Evolutionary conservation across 176 grass and related monocot species (phyloP).

Genomic region (Eleusine coracana): DNA sequence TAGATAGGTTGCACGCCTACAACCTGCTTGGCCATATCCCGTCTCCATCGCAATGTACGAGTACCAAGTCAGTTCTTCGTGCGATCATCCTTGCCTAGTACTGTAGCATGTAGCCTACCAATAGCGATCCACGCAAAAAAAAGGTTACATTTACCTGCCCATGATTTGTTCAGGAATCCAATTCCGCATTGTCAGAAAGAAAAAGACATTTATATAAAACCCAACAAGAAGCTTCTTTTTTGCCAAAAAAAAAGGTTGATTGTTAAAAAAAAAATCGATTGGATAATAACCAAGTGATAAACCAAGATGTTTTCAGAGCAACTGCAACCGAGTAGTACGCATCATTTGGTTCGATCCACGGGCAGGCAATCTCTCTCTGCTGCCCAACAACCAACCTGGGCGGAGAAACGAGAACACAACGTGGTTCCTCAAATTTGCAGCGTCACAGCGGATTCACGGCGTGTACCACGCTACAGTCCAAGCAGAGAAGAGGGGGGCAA

Average conservation of each 20-base stretch:
- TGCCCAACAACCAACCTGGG: not conserved
- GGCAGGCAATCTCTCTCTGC: not conserved
- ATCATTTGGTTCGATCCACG: not conserved
- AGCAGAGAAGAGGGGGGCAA: not conserved
- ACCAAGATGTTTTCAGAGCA: too few relatives aligned
- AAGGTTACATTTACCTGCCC: too few relatives aligned
- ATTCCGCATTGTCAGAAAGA: too few relatives aligned
- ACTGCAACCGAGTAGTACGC: too few relatives aligned
- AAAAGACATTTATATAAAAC: too few relatives aligned
- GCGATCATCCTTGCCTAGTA: not conserved
- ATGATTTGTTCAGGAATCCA: too few relatives aligned
- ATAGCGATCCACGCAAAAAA: not conserved
- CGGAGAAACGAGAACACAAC: not conserved
- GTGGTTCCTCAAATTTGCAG: not conserved
- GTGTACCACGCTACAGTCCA: conserved; percentile 1
- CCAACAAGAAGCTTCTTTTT: too few relatives aligned
- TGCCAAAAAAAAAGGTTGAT: too few relatives aligned
- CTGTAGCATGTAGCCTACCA: not conserved
- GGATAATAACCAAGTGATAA: too few relatives aligned
- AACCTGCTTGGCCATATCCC: not conserved
- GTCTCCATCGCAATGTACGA: not conserved
- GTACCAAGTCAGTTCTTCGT: not conserved
- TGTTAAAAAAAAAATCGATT: too few relatives aligned
- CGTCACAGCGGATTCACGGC: not conserved
- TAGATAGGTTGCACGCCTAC: not conserved